Conservation (phyloP, 2,329 filamentous ascomycete genomes). For the Aspergillus novofumigatus region DNA sequence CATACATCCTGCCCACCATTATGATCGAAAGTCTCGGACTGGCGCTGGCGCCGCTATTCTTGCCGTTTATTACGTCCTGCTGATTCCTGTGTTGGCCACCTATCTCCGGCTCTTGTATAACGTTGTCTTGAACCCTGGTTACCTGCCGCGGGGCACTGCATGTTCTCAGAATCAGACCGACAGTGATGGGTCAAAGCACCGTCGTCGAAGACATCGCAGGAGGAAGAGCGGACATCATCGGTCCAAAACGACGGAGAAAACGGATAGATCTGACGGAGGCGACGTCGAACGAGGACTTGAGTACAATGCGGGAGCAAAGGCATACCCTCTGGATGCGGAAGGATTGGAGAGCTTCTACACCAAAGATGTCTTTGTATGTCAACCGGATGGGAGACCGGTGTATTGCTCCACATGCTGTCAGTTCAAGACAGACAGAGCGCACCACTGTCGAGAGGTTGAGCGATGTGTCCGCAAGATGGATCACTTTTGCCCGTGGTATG, state of each 20-base stretch:
- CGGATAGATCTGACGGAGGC: slow-evolving; percentile 12
- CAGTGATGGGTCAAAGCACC: slow-evolving; percentile 13
- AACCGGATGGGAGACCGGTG: slow-evolving; percentile 73
- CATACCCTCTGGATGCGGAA: slow-evolving; percentile 53
- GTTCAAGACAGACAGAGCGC: slow-evolving; percentile 83
- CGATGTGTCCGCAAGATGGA: slow-evolving; percentile 89
- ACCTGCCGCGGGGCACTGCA: slow-evolving; percentile 61
- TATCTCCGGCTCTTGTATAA: slow-evolving; percentile 69
- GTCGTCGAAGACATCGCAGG: slow-evolving; percentile 16
- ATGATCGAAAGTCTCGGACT: slow-evolving; percentile 40
- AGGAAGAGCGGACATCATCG: slow-evolving; percentile 22
- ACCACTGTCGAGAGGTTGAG: slow-evolving; percentile 78
- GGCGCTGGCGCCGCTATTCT: slow-evolving; percentile 66
- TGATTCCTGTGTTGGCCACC: slow-evolving; percentile 61
- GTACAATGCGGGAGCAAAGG: slow-evolving; percentile 19
- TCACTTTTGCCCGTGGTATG: slow-evolving; percentile 81
- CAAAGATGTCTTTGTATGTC: slow-evolving; percentile 79
- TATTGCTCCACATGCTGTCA: slow-evolving; percentile 82
- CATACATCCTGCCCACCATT: slow-evolving; percentile 46
- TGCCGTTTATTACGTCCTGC: slow-evolving; percentile 66
- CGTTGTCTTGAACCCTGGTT: slow-evolving; percentile 67
- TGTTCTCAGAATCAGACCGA: slow-evolving; percentile 26
- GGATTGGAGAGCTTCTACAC: slow-evolving; percentile 74
- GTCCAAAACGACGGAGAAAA: slow-evolving; percentile 21
- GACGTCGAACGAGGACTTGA: slow-evolving; percentile 25